Conservation (phyloP, 331 rosid species). For the Malus hybrid region DNA sequence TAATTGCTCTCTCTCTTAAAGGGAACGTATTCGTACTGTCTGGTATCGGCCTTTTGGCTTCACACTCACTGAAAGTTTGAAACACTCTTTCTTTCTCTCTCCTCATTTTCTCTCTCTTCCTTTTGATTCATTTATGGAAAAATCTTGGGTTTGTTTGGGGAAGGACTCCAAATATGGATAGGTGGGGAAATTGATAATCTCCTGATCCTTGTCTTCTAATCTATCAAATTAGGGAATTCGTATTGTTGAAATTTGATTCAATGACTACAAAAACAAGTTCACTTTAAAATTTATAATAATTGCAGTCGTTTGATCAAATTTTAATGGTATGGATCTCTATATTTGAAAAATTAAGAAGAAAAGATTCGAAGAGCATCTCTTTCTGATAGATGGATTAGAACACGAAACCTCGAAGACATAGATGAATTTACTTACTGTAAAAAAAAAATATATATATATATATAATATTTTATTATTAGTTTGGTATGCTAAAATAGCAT, state of each 20-base stretch:
- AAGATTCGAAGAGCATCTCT: rapidly evolving
- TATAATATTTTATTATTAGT: too few species aligned
- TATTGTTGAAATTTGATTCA: rapidly evolving
- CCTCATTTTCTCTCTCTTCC: background rate
- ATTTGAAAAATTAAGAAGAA: too few species aligned
- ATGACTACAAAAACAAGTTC: rapidly evolving
- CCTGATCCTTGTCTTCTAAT: too few species aligned
- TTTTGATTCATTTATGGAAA: background rate
- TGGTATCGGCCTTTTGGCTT: conserved; percentile 23
- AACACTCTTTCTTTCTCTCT: background rate
- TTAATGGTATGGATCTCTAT: rapidly evolving
- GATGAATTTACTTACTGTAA: too few species aligned
- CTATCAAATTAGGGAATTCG: too few species aligned
- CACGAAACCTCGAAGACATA: too few species aligned
- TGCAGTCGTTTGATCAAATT: too few species aligned
- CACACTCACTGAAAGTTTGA: background rate
- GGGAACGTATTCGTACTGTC: conserved; percentile 39
- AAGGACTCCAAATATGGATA: background rate
- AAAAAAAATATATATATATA: too few species aligned
- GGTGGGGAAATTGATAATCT: too few species aligned
- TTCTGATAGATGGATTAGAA: too few species aligned
- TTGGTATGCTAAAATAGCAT: too few species aligned
- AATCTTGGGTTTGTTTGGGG: background rate
- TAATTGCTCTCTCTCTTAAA: background rate
- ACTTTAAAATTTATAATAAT: too few species aligned